Evolutionary conservation across 2,329 filamentous ascomycete species (phyloP).

Genomic region (Madurella mycetomatis): DNA sequence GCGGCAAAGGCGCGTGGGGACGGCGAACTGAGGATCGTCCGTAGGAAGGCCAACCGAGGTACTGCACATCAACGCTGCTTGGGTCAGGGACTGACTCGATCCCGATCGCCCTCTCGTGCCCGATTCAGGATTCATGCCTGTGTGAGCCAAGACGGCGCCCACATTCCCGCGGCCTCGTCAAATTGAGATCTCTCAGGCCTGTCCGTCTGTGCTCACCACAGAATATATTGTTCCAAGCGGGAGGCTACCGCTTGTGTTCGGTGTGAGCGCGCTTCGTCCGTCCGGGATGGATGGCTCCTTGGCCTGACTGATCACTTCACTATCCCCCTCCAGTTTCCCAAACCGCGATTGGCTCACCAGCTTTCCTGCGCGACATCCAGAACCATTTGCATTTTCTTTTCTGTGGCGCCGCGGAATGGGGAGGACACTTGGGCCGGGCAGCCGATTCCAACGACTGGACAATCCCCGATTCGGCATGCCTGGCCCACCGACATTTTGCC

Average conservation of each 20-base stretch:
- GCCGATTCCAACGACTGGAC: background rate
- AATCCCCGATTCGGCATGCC: conserved; percentile 5
- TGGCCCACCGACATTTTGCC: background rate
- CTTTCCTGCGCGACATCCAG: conserved; percentile 17
- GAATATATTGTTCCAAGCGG: conserved; percentile 3
- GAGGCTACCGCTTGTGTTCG: conserved; percentile 7
- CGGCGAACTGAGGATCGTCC: too few relatives aligned
- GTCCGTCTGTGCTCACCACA: background rate
- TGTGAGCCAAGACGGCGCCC: background rate
- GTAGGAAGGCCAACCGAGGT: too few relatives aligned
- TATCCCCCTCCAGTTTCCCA: background rate
- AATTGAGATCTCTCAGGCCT: background rate
- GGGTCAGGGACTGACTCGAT: too few relatives aligned
- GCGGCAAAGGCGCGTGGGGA: background rate
- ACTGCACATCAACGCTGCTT: too few relatives aligned
- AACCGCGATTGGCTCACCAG: conserved; percentile 7
- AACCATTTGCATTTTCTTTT: background rate
- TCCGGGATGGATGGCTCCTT: background rate
- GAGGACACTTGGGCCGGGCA: conserved; percentile 4
- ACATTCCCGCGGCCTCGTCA: background rate
- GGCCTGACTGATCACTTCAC: background rate
- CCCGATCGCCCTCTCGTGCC: background rate
- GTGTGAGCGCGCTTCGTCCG: background rate
- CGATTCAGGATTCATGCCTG: background rate
- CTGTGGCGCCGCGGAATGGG: conserved; percentile 11